Conservation (phyloP, 2,329 filamentous ascomycete species). For the Aurifilum marmelostoma region DNA sequence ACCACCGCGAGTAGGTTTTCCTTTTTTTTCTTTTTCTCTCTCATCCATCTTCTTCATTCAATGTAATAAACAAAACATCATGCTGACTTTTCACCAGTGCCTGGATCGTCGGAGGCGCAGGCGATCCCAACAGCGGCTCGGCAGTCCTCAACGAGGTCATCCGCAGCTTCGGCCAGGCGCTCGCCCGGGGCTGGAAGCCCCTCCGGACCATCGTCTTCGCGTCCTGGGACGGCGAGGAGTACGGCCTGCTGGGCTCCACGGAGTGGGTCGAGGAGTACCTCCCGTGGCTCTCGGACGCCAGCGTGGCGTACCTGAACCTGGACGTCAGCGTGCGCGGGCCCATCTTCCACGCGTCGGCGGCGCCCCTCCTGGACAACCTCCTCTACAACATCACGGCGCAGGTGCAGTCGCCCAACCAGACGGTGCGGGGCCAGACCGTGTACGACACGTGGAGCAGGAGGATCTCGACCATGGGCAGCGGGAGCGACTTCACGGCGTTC, state of each 20-base stretch:
- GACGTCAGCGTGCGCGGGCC: conserved; percentile 61
- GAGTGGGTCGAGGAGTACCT: conserved; percentile 87
- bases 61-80: too few relatives aligned
- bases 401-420: conserved; percentile 29
- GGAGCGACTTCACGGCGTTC: conserved; percentile 70
- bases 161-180: conserved; percentile 71
- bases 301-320: conserved; percentile 80
- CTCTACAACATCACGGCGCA: conserved; percentile 40
- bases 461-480: conserved; percentile 60
- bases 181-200: conserved; percentile 59
- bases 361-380: conserved; percentile 63
- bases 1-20: conserved; percentile 69
- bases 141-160: conserved; percentile 79
- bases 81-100: conserved; percentile 45
- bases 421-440: conserved; percentile 46
- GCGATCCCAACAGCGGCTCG: conserved; percentile 81
- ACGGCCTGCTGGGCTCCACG: conserved; percentile 77
- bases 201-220: conserved; percentile 66
- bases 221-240: conserved; percentile 75
- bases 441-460: conserved; percentile 52
- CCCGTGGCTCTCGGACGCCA: conserved; percentile 71
- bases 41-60: background rate
- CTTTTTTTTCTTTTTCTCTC: background rate
- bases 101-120: conserved; percentile 84
- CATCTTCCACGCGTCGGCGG: conserved; percentile 62